Evolutionary conservation across 176 grass and related monocot species (phyloP), one percentile per base, ranked within the genome.

Genomic region (Saccharum officinarum): DNA sequence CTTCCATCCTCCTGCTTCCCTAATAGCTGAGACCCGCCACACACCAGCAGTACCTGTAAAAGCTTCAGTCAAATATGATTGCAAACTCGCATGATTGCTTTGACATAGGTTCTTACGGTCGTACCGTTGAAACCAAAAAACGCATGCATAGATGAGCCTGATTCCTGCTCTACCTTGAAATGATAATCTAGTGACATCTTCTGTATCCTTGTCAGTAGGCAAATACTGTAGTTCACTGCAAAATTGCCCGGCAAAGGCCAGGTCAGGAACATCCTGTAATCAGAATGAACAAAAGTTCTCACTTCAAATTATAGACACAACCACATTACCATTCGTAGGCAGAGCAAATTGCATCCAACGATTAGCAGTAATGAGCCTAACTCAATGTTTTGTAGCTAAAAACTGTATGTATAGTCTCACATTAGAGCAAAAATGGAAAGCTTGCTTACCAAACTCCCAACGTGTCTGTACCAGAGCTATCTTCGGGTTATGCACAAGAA

Each of bases 111-210:
- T 72, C 72, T 84, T 82, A 92, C 82, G 87, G 62, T 94, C 78
- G 55, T 85, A 94, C 92, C 92, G 44, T 94, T 94, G 78, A 94
- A 94, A 82, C 92, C 89, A 70, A 94, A 94, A 78, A 94, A 94
- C 33, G 84, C 85, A 49, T 85, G 86, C 64, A 85, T 83, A 71
- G 92, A 82, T 75, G 89, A 94, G 74, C 87, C 92, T 20, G 89
- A 94, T 87, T 94, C 87, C 78, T 94, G 92, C 73, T 94, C 92
- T 41, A 92, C 89, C 78, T 92, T 94, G 73, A 94, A 94, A 67
- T 94, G 92, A 54, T 92, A 94, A 67, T 94, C 87, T 26, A 94
- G 77, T 66, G 92, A 94, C 87, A 94, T 94, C 84, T 91, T 88
- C 28, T 94, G 89, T 78, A 94, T 94, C 71, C 87, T 91, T 75